A percentile compares a stretch with the other conserved stretches of the same genome.
Evolutionary conservation across 2,329 filamentous ascomycete genomes (phyloP).

Genomic region (Alternaria novae-zelandiae): DNA sequence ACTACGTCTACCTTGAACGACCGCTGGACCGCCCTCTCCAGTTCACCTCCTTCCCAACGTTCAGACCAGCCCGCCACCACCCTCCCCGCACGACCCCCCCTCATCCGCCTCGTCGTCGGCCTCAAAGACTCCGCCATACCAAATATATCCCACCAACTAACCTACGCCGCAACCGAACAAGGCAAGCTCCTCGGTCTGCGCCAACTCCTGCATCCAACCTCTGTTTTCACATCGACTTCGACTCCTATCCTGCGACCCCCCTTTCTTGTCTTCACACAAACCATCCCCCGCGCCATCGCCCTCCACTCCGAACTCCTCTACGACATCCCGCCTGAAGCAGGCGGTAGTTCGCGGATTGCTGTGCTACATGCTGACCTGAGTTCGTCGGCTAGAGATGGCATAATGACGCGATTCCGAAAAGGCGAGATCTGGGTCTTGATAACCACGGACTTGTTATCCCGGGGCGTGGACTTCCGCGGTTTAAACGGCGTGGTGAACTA

Average conservation of each 20-base stretch:
- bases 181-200: constrained; percentile 92
- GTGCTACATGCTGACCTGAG: constrained; percentile 88
- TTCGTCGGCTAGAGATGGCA: constrained; percentile 73
- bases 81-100: constrained; percentile 50
- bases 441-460: constrained; percentile 90
- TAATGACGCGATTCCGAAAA: constrained; percentile 88
- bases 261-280: constrained; percentile 95
- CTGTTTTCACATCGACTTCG: constrained; percentile 55
- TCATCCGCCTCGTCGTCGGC: constrained; percentile 90
- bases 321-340: constrained; percentile 88
- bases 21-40: constrained; percentile 39
- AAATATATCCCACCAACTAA: constrained; percentile 86
- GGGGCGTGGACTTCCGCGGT: constrained; percentile 92
- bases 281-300: constrained; percentile 86
- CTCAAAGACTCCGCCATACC: constrained; percentile 95
- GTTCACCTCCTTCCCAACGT: constrained; percentile 47
- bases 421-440: constrained; percentile 97
- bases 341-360: constrained; percentile 82
- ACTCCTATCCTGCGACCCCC: constrained; percentile 73
- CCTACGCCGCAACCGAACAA: constrained; percentile 89
- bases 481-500: constrained; percentile 98
- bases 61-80: constrained; percentile 28
- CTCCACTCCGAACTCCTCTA: constrained; percentile 90
- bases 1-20: constrained; percentile 65
- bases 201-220: constrained; percentile 81